These are phyloP conservation scores for Dianthus caryophyllus DNA, from an alignment of 148 eudicot genomes.

Conservation along the genomic window DNA sequence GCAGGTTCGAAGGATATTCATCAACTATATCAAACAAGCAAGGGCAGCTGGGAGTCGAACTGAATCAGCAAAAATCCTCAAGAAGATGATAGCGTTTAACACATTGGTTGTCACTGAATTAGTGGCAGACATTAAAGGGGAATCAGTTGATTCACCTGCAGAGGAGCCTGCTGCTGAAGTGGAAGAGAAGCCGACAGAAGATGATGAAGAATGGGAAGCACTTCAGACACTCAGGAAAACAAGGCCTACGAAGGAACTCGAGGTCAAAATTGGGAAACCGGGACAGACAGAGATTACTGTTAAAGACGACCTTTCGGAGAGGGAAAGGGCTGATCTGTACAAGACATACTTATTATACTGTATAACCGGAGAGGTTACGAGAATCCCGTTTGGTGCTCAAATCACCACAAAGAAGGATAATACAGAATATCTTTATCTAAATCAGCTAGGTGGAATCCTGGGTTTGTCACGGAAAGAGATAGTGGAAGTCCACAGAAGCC, in stretches of 20 bases:
- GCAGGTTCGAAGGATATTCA: slow-evolving; percentile 76
- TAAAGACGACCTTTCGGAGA: slow-evolving; percentile 67
- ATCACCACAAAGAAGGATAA: slow-evolving; percentile 65
- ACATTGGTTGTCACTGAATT: slow-evolving; percentile 71
- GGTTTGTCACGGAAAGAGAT: slow-evolving; percentile 67
- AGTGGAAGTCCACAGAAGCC: slow-evolving; percentile 63
- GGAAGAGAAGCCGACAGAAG: slow-evolving; percentile 38
- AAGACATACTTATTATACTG: slow-evolving; percentile 69
- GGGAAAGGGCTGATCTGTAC: slow-evolving; percentile 76
- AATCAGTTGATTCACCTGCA: slow-evolving; percentile 42
- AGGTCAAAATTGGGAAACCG: slow-evolving; percentile 35
- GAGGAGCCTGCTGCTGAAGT: slow-evolving; percentile 48
- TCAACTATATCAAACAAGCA: slow-evolving; percentile 66
- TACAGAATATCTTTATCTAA: slow-evolving; percentile 56
- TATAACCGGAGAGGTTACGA: slow-evolving; percentile 65
- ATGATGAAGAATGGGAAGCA: slow-evolving; percentile 80
- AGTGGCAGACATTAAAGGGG: slow-evolving; percentile 84
- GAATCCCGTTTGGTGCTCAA: slow-evolving; percentile 62
- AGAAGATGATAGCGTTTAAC: slow-evolving; percentile 80
- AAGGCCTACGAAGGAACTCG: slow-evolving; percentile 40
- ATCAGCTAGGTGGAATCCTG: slow-evolving; percentile 73
- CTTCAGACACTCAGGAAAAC: slow-evolving; percentile 60
- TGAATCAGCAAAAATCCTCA: slow-evolving; percentile 66
- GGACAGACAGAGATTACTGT: slow-evolving; percentile 78
- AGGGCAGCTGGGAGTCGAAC: slow-evolving; percentile 59